phyloP scores from a whole-genome alignment of 2,329 filamentous ascomycete species.

The Arthrobotrys iridis region DNA sequence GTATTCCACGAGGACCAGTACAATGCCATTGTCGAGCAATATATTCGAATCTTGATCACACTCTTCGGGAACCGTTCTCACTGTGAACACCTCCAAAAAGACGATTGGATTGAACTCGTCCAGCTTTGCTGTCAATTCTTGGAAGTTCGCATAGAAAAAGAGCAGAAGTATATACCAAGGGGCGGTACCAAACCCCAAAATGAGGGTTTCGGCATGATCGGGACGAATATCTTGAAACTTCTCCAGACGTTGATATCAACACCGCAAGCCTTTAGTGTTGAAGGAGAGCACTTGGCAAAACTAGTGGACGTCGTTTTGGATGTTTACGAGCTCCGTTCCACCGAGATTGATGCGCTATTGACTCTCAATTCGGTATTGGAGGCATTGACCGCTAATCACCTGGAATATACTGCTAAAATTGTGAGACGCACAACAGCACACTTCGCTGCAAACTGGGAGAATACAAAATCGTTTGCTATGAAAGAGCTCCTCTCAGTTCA shows the following conservation, averaged over 20 bases:
- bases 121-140: slow-evolving; percentile 70
- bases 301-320: slow-evolving; percentile 64
- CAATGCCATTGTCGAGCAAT: slow-evolving; percentile 76
- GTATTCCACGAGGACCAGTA: slow-evolving; percentile 72
- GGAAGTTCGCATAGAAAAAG: slow-evolving; percentile 18
- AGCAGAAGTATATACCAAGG: slow-evolving; percentile 45
- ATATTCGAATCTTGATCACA: slow-evolving; percentile 77
- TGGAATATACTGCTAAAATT: slow-evolving; percentile 70
- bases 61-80: slow-evolving; percentile 79
- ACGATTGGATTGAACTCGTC: slow-evolving; percentile 75
- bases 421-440: slow-evolving; percentile 74
- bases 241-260: slow-evolving; percentile 72
- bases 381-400: slow-evolving; percentile 74
- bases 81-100: slow-evolving; percentile 77
- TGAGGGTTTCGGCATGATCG: slow-evolving; percentile 59
- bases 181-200: slow-evolving; percentile 59
- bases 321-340: slow-evolving; percentile 72
- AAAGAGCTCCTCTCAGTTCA: slow-evolving; percentile 72
- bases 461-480: slow-evolving; percentile 69
- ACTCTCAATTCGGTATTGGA: slow-evolving; percentile 77
- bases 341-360: slow-evolving; percentile 67
- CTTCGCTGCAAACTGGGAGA: slow-evolving; percentile 77
- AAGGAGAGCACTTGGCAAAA: slow-evolving; percentile 64
- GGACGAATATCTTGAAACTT: slow-evolving; percentile 72
- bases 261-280: slow-evolving; percentile 73